A percentile compares a stretch with the other conserved stretches of the same genome.
Conservation (phyloP, 139 green algal genomes). For the Haematococcus lacustris region DNA sequence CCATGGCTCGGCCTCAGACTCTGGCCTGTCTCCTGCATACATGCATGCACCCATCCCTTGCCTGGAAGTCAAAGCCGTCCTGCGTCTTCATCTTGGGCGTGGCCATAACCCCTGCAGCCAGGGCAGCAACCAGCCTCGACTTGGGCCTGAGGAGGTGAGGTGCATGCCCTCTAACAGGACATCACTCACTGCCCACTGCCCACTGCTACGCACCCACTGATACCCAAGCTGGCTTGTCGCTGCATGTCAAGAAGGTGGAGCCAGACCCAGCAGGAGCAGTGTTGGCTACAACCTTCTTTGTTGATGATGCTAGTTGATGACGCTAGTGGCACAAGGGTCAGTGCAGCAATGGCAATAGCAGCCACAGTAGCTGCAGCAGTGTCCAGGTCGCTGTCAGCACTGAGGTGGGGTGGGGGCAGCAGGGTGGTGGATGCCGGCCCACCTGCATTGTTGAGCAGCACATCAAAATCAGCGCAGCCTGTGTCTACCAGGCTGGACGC, state of each 20-base stretch:
- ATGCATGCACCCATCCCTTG: background rate
- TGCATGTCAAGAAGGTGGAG: background rate
- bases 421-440: background rate
- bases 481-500: constrained; percentile 39
- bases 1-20: too few species aligned
- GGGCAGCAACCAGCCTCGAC: background rate
- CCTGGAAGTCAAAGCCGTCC: constrained; percentile 63
- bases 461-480: constrained; percentile 43
- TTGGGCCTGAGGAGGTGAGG: background rate
- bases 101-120: constrained; percentile 61
- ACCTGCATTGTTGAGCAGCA: constrained; percentile 79
- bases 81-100: constrained; percentile 49
- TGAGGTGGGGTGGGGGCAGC: background rate
- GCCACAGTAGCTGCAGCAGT: background rate
- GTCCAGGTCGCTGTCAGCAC: background rate
- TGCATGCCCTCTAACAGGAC: background rate
- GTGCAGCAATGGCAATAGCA: too few species aligned
- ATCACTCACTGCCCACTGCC: background rate
- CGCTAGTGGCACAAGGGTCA: background rate
- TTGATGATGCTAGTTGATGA: background rate
- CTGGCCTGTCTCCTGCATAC: too few species aligned
- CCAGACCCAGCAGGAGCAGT: background rate
- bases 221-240: background rate
- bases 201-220: background rate
- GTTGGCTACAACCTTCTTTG: background rate